Evolutionary conservation across 108 stramenopile species (phyloP).

Genomic region (Cyclotella atomus): DNA sequence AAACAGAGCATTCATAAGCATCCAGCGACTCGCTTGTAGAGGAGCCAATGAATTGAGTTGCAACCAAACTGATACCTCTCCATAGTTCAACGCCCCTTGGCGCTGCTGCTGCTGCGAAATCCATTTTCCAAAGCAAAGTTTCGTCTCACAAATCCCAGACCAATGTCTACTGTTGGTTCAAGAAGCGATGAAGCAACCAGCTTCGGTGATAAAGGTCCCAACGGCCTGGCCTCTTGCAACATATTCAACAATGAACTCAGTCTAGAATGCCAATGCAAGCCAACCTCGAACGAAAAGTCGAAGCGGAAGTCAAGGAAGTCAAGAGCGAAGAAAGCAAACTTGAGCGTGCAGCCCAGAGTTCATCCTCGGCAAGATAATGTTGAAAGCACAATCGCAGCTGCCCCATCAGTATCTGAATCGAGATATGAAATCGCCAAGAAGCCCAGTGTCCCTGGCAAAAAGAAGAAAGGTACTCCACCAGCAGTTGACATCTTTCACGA

Average conservation of each 20-base stretch:
- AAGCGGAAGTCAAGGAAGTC: neutral
- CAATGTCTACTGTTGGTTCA: neutral
- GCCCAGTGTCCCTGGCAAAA: conserved; percentile 2
- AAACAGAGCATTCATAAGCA: no score
- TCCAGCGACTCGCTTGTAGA: no score
- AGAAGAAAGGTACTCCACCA: neutral
- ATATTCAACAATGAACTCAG: neutral
- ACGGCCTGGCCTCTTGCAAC: neutral
- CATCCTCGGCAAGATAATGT: no score
- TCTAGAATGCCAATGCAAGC: neutral
- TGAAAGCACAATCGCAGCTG: neutral
- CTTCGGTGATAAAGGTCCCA: conserved; percentile 3
- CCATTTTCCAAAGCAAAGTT: no score
- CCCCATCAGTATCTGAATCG: neutral
- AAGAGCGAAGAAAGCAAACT: no score
- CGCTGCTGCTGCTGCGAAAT: no score
- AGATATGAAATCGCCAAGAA: neutral
- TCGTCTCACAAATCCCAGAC: neutral
- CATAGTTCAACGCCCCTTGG: no score
- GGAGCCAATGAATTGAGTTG: no score
- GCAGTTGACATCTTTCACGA: neutral
- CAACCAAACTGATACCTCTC: no score
- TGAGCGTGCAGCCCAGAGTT: no score
- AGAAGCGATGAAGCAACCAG: no score
- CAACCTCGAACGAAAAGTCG: neutral